Percentiles rank a stretch among this genome's conserved stretches.
Evolutionary conservation across 768 basidiomycete species (phyloP).

Genomic region (Sporobolomyces roseus): DNA sequence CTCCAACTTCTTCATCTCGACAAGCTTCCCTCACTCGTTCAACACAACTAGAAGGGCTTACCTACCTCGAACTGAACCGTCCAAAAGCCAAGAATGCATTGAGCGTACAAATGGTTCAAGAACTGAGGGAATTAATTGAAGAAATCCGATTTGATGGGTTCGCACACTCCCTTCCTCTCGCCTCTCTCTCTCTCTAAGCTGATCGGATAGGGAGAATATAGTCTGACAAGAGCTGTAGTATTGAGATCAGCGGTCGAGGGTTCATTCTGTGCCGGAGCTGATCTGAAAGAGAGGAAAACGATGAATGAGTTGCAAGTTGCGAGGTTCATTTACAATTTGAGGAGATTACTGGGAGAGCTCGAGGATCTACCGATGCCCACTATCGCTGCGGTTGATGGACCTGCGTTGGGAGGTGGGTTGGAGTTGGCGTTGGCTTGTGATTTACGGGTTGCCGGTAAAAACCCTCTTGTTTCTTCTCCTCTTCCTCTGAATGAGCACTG

Average conservation of each 20-base stretch:
- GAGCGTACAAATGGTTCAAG: constrained; percentile 66
- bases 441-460: constrained; percentile 82
- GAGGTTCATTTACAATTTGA: constrained; percentile 71
- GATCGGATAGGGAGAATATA: constrained; percentile 34
- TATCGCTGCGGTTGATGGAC: constrained; percentile 81
- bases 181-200: not conserved
- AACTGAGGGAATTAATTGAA: constrained; percentile 22
- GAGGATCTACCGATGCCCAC: constrained; percentile 81
- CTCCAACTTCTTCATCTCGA: not conserved
- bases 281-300: constrained; percentile 74
- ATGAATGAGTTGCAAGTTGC: constrained; percentile 73
- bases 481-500: not conserved
- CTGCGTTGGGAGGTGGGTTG: constrained; percentile 86
- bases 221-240: constrained; percentile 71
- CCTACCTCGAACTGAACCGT: constrained; percentile 71
- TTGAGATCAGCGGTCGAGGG: constrained; percentile 72
- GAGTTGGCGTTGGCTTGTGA: constrained; percentile 86
- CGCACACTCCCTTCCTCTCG: not conserved
- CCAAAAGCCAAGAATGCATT: constrained; percentile 85
- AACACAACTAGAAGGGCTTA: constrained; percentile 56
- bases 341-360: constrained; percentile 67
- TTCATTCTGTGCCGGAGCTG: constrained; percentile 86
- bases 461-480: constrained; percentile 26
- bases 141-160: constrained; percentile 37
- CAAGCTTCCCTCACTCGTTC: constrained; percentile 20